Conservation (phyloP, 352 stramenopile species). For the Globisporangium spiculum region DNA sequence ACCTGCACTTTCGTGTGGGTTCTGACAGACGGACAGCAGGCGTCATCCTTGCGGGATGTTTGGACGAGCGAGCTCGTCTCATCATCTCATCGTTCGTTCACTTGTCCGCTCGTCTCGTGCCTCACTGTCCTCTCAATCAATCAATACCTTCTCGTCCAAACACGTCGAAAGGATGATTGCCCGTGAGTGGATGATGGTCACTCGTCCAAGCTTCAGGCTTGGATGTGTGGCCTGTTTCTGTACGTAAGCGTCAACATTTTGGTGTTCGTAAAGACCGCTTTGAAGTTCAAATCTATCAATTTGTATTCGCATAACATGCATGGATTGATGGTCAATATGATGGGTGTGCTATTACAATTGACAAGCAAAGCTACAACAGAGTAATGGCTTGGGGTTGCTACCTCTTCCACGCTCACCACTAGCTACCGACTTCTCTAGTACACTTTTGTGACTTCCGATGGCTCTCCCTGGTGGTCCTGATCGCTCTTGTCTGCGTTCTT, state of each 20-base stretch:
- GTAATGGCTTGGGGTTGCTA: not conserved
- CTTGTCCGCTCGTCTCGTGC: not conserved
- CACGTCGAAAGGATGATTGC: not conserved
- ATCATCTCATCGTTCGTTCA: not conserved
- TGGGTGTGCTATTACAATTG: not conserved
- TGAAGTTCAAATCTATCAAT: too few species aligned
- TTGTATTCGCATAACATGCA: not conserved
- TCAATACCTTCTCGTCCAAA: not conserved
- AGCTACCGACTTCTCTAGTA: conserved; percentile 36
- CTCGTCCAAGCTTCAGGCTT: not conserved
- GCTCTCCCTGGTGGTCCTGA: conserved; percentile 25
- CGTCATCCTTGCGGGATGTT: not conserved
- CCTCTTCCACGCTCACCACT: too few species aligned
- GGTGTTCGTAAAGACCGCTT: not conserved
- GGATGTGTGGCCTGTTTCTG: not conserved
- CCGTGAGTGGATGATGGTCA: not conserved
- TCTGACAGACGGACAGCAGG: not conserved
- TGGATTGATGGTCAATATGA: too few species aligned
- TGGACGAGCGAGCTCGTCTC: not conserved
- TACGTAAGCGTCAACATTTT: not conserved
- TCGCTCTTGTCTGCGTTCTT: conserved; percentile 24
- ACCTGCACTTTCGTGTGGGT: not conserved
- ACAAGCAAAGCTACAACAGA: not conserved
- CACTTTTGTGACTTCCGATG: conserved; percentile 76
- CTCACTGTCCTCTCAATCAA: not conserved